Base-by-base conservation (phyloP, 1,284 basidiomycete genomes). In the Leucoagaricus sp. region DNA sequence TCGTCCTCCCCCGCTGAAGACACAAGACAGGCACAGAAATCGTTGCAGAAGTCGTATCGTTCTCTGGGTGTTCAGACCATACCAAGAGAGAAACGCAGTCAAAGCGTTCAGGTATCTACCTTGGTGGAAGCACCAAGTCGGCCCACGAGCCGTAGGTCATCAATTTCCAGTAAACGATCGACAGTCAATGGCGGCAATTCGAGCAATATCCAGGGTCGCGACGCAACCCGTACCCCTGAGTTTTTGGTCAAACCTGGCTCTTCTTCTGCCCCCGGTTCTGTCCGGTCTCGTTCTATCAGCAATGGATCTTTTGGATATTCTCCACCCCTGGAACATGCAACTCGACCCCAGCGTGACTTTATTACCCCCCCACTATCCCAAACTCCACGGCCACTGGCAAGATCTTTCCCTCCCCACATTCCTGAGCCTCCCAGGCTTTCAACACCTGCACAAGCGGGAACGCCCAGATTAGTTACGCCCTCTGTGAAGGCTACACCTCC, bases 41-140 rank as follows among this genome's bases (percentile, higher is more conserved):
- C 38, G 26, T 53, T 19, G 3, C 48, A 57, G 65, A 84, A 79
- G 67, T 75, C 77, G 64, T 88, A 89, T 62, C 76, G 75, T 54
- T 74, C 76, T 54, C 76, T 79, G 63, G 86, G 84, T 61, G 79
- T 87, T 60, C 87, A 89, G 71, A 87, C 86, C 53, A 69, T 75
- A 56, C 69, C 75, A 49, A 74, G 73, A 52, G 77, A 82, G 65
- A 81, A 75, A 63, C 75, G 75, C 52, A 74, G 72, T 65, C 74
- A 81, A 66, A 77, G 73, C 50, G 78, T 87, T 61, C 86, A 88
- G 74, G 82, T 81, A n/a, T 62, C 67, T 50, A 44, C 58, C 65
- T 60, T 58, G 48, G 60, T 53, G 55, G 60, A 57, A 38, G 52
- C 63, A n/a, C 64, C 63, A 13, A 67, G 66, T 51, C 56, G 63